Evolutionary conservation across 805 yeast genomes (phyloP), one percentile per base, ranked within the genome.

Genomic region (Ogataea methylovora): DNA sequence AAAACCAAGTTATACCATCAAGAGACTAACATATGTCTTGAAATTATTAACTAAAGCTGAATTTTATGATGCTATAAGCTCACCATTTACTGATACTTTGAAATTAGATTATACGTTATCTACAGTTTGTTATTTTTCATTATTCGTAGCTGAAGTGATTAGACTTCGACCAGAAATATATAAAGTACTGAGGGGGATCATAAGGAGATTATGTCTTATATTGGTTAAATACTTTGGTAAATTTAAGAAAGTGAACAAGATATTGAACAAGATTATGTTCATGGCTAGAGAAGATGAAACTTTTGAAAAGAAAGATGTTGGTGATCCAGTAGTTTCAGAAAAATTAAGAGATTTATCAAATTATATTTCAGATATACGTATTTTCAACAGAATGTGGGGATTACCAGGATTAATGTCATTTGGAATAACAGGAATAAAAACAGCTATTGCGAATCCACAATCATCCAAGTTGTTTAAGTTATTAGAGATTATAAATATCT

Each of bases 351-450:
- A 34, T 5, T 19, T 60, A 16, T 58, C 64, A 3, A 40, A 45
- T 4, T 60, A 60, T 31, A 32, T 60, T 3, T 48, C 63, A 11
- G 64, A 58, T 35, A 40, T 60, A 5, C 47, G 65, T 23, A 58
- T 59, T 16, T 60, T 60, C 42, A 52, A 55, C 33, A 43, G 65
- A 30, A 49, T 59, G 49, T 60, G 62, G 56, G 60, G 55, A 5
- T 32, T 55, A 15, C 59, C 63, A 11, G 48, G 48, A 17, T 31
- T 51, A 24, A 36, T 52, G 35, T 40, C 54, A 10, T 49, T 42
- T 36, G 48, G 51, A 13, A 29, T 48, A 9, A 24, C 45, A 8
- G 50, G 41, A 8, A 13, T 50, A 5, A 36, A 29, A 22, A 8
- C 33, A n/a, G 34, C 45, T 8, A 7, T 27, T n/a, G 9, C 23